A percentile compares a stretch with the other conserved stretches of the same genome.
Conservation (phyloP, 768 basidiomycete species). For the Mycena floridula region DNA sequence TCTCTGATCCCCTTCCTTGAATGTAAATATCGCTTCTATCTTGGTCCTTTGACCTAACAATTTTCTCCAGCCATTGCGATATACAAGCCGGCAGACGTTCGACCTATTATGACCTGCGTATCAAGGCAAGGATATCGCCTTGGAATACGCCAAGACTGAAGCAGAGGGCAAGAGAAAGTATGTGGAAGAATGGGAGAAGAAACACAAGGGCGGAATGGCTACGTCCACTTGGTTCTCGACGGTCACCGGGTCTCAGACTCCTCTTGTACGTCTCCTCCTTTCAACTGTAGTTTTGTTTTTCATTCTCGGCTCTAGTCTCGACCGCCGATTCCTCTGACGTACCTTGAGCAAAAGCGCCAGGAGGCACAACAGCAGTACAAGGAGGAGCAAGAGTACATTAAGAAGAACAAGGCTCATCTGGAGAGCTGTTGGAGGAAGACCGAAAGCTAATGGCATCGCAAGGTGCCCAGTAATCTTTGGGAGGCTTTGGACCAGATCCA, state of each 20-base stretch:
- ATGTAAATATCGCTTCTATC: constrained; percentile 36
- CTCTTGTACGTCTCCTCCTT: constrained; percentile 1
- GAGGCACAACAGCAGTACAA: constrained; percentile 45
- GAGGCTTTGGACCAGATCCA: constrained; percentile 32
- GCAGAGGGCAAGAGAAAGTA: constrained; percentile 73
- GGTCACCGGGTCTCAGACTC: neutral
- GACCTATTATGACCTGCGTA: constrained; percentile 84
- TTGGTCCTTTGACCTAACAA: neutral
- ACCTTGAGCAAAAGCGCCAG: constrained; percentile 45
- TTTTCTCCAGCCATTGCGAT: constrained; percentile 75
- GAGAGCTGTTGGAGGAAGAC: constrained; percentile 33
- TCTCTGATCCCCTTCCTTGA: constrained; percentile 98
- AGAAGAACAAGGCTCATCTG: constrained; percentile 38
- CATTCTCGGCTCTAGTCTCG: neutral
- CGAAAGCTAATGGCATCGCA: constrained; percentile 34
- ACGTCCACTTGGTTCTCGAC: neutral
- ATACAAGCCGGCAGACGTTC: constrained; percentile 81
- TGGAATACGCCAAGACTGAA: constrained; percentile 88
- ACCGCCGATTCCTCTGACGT: constrained; percentile 35
- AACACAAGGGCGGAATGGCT: constrained; percentile 6
- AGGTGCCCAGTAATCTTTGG: constrained; percentile 42
- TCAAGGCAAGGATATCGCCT: constrained; percentile 78
- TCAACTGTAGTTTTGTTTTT: neutral
- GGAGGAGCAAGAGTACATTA: constrained; percentile 45
- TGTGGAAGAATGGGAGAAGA: constrained; percentile 75